These are phyloP conservation scores for Leishmania braziliensis DNA, from an alignment of 208 protist genomes.

Conservation along the genomic window DNA sequence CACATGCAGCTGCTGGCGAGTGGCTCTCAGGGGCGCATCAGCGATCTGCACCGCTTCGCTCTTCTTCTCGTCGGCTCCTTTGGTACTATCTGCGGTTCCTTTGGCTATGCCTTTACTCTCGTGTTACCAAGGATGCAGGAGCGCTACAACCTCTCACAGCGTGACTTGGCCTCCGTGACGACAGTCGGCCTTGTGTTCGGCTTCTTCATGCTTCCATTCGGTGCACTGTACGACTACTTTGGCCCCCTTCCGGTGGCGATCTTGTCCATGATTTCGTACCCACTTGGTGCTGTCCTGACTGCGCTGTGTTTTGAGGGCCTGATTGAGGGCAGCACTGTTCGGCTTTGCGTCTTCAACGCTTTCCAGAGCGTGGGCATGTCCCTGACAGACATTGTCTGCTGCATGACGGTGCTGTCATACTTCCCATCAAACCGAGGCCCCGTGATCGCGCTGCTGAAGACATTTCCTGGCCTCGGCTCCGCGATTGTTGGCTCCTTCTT, in stretches of 20 bases:
- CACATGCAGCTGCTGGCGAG: conserved; percentile 15
- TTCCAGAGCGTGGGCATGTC: conserved; percentile 35
- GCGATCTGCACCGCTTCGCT: conserved; percentile 40
- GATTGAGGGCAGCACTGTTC: conserved; percentile 36
- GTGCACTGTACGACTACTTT: conserved; percentile 55
- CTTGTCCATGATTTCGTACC: conserved; percentile 32
- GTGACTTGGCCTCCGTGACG: conserved; percentile 57
- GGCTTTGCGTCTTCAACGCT: conserved; percentile 31
- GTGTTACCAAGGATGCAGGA: conserved; percentile 44
- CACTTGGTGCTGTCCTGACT: conserved; percentile 31
- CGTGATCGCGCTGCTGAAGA: conserved; percentile 66
- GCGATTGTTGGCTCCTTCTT: conserved; percentile 50
- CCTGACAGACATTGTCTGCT: conserved; percentile 42
- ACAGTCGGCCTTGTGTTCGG: conserved; percentile 43
- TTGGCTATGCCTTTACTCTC: conserved; percentile 58
- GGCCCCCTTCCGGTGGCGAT: conserved; percentile 44
- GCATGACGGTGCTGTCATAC: conserved; percentile 55
- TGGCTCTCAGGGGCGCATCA: conserved; percentile 27
- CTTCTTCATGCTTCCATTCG: conserved; percentile 46
- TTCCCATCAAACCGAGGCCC: conserved; percentile 52
- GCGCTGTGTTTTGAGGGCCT: conserved; percentile 46
- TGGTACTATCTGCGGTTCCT: conserved; percentile 47
- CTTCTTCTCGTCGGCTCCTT: conserved; percentile 44
- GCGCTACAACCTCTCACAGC: conserved; percentile 53
- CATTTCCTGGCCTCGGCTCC: conserved; percentile 61